Evolutionary conservation across 768 basidiomycete genomes (phyloP).

Genomic region (Lactarius hengduanensis): DNA sequence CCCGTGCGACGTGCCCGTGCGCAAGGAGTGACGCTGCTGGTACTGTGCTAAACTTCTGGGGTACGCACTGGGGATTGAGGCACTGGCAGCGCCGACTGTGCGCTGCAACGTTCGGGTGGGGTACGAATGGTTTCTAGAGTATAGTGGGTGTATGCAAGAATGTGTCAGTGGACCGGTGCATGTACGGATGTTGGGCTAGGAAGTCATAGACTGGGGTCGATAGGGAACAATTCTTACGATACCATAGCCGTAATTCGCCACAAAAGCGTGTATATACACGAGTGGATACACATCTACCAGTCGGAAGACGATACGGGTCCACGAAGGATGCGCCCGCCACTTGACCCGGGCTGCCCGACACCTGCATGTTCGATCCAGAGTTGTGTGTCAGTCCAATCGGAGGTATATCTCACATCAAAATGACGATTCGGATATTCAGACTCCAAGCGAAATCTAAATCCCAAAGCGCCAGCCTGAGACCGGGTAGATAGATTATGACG

Average conservation of each 20-base stretch:
- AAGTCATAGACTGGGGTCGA: too few relatives aligned
- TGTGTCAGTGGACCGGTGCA: slow-evolving; percentile 10
- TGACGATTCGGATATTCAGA: background rate
- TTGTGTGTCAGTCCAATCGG: too few relatives aligned
- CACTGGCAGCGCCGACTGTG: background rate
- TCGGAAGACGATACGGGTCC: too few relatives aligned
- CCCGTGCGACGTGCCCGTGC: slow-evolving; percentile 12
- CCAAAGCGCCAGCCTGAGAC: background rate
- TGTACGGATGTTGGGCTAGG: background rate
- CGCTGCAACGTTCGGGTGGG: background rate
- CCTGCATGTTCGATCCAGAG: too few relatives aligned
- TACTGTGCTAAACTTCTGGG: slow-evolving; percentile 17
- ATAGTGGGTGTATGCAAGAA: slow-evolving; percentile 1
- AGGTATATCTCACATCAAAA: too few relatives aligned
- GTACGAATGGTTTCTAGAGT: slow-evolving; percentile 16
- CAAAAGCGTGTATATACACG: too few relatives aligned
- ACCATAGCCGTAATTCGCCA: too few relatives aligned
- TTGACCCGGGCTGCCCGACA: too few relatives aligned
- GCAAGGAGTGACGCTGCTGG: slow-evolving; percentile 22
- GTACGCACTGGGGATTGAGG: slow-evolving; percentile 16
- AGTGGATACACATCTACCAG: too few relatives aligned
- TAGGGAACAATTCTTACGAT: too few relatives aligned
- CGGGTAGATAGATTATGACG: background rate
- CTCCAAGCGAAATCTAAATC: too few relatives aligned
- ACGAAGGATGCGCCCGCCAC: too few relatives aligned